A percentile compares a stretch with the other conserved stretches of the same genome.
Evolutionary conservation across 805 yeast species (phyloP).

Genomic region (Kluyveromyces aestuarii): DNA sequence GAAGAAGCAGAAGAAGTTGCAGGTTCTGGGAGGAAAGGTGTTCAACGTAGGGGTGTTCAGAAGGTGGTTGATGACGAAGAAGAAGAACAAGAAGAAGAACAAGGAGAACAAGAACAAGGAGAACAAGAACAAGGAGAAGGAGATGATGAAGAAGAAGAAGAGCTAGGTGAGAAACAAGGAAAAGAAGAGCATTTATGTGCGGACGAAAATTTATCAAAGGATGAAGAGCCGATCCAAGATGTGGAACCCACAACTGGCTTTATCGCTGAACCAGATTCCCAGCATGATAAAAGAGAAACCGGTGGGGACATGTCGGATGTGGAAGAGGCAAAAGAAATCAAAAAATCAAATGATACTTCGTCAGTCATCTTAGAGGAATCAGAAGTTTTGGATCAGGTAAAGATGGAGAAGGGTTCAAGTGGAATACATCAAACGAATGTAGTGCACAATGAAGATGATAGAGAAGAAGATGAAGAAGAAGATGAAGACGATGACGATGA

Average conservation of each 20-base stretch:
- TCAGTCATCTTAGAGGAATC: background rate
- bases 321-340: too few relatives aligned
- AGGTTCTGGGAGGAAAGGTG: conserved; percentile 29
- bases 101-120: conserved; percentile 1
- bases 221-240: conserved; percentile 10
- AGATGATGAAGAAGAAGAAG: conserved; percentile 18
- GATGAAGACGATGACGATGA: conserved; percentile 39
- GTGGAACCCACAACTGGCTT: background rate
- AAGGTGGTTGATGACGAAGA: conserved; percentile 21
- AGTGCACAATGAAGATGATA: conserved; percentile 20
- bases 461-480: conserved; percentile 33
- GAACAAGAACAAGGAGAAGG: conserved; percentile 29
- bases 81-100: conserved; percentile 32
- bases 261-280: too few relatives aligned
- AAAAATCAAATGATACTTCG: background rate
- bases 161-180: conserved; percentile 25
- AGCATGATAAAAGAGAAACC: too few relatives aligned
- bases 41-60: conserved; percentile 28
- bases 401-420: conserved; percentile 14
- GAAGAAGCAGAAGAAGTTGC: conserved; percentile 24
- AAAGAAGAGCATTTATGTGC: conserved; percentile 16
- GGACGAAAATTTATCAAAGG: conserved; percentile 1
- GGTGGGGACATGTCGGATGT: too few relatives aligned
- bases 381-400: conserved; percentile 1
- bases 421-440: background rate